Percentiles rank a stretch among this genome's conserved stretches.
Evolutionary conservation across 192 early-diverging fungal species (phyloP).

Genomic region (Mortierella claussenii): DNA sequence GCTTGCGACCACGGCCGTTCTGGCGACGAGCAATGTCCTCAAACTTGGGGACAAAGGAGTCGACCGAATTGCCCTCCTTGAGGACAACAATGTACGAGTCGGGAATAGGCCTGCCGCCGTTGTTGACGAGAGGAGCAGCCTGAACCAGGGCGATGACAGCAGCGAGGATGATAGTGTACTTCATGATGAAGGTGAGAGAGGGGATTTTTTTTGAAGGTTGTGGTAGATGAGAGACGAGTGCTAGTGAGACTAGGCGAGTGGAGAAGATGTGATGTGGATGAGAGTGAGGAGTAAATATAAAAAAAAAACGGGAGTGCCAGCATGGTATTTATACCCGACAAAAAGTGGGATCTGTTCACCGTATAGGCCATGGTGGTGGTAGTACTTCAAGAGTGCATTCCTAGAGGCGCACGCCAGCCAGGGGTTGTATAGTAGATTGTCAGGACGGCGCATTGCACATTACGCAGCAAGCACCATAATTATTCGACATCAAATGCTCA

Average conservation of each 20-base stretch:
- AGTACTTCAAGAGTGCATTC: too few species aligned
- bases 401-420: too few species aligned
- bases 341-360: too few species aligned
- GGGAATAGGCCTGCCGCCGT: constrained; percentile 48
- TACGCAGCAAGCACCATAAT: too few species aligned
- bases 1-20: constrained; percentile 35
- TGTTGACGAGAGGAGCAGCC: constrained; percentile 28
- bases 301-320: not conserved
- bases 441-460: too few species aligned
- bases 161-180: constrained; percentile 30
- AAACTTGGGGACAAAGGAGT: constrained; percentile 30
- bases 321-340: constrained; percentile 12
- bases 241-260: not conserved
- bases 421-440: too few species aligned
- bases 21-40: constrained; percentile 26
- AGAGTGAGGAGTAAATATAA: constrained; percentile 4
- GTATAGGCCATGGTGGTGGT: too few species aligned
- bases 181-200: constrained; percentile 9
- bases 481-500: too few species aligned
- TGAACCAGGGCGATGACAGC: constrained; percentile 25
- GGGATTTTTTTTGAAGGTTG: not conserved
- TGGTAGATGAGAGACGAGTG: not conserved
- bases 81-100: constrained; percentile 70
- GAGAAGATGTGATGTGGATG: not conserved
- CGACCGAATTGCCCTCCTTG: constrained; percentile 10